Evolutionary conservation across 768 basidiomycete species (phyloP).

Genomic region (Chiua virens): DNA sequence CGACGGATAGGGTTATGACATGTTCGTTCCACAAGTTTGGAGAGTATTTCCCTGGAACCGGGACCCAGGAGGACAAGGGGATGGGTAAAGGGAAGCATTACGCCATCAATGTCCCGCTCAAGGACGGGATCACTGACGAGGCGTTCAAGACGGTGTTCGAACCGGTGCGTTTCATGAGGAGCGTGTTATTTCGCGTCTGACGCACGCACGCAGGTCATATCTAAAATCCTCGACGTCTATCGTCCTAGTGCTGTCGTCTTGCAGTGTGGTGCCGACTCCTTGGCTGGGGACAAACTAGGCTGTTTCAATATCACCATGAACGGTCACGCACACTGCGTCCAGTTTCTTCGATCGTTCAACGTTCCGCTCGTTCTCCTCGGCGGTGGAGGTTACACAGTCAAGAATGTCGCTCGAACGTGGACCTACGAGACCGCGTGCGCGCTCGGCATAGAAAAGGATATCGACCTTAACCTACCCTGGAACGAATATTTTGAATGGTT

Average conservation of each 20-base stretch:
- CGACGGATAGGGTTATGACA: slow-evolving; percentile 96
- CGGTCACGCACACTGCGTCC: slow-evolving; percentile 90
- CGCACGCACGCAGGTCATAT: slow-evolving; percentile 57
- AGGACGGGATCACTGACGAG: slow-evolving; percentile 93
- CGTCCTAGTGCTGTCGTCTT: slow-evolving; percentile 85
- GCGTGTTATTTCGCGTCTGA: not conserved
- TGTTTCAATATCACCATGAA: slow-evolving; percentile 96
- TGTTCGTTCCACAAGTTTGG: slow-evolving; percentile 97
- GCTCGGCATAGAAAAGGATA: slow-evolving; percentile 77
- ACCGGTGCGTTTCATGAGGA: slow-evolving; percentile 57
- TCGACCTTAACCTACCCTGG: slow-evolving; percentile 79
- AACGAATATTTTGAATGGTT: slow-evolving; percentile 97
- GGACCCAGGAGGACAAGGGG: slow-evolving; percentile 83
- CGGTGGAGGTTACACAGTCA: slow-evolving; percentile 95
- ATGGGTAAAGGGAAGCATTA: slow-evolving; percentile 84
- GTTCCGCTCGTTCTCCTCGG: slow-evolving; percentile 90
- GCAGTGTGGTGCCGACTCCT: slow-evolving; percentile 95
- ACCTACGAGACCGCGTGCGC: slow-evolving; percentile 96
- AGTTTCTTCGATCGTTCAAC: slow-evolving; percentile 78
- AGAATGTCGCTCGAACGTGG: slow-evolving; percentile 95
- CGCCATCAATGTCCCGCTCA: slow-evolving; percentile 88
- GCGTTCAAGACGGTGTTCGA: slow-evolving; percentile 87
- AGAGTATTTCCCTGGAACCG: slow-evolving; percentile 75
- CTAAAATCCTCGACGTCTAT: slow-evolving; percentile 84
- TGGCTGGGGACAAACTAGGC: slow-evolving; percentile 93